phyloP scores from a whole-genome alignment of 2,329 filamentous ascomycete species.

The Aschersonia sp. region DNA sequence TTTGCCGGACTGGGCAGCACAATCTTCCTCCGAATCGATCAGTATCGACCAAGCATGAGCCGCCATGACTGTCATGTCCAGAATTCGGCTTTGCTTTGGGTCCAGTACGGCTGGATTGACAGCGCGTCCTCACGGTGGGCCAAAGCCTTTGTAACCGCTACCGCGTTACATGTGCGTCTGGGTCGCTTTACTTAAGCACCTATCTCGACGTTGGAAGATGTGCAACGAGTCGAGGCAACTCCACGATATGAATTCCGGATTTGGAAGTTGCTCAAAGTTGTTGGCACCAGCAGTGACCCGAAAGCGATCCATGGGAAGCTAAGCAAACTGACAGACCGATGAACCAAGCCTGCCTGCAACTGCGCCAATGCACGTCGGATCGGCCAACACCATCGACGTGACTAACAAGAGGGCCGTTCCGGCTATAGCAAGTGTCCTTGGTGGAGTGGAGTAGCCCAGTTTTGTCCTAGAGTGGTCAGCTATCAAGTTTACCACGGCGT shows the following conservation, averaged over 20 bases:
- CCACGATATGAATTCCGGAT: no score
- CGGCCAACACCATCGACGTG: background rate
- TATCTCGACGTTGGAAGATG: background rate
- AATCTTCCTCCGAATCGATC: no score
- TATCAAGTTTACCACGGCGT: background rate
- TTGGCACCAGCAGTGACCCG: no score
- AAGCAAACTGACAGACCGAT: no score
- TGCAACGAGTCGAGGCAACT: background rate
- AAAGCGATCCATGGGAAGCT: no score
- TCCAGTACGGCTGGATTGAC: background rate
- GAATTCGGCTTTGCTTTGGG: background rate
- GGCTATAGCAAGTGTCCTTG: background rate
- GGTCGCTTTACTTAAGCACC: background rate
- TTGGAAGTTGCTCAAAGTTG: no score
- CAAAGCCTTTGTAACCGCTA: background rate
- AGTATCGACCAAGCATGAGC: no score
- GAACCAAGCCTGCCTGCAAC: no score
- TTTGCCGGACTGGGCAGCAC: no score
- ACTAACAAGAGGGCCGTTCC: background rate
- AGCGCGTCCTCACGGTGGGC: background rate
- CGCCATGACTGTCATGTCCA: no score
- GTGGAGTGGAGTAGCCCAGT: background rate
- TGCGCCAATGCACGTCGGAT: no score
- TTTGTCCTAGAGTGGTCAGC: background rate
- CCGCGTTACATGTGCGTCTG: background rate